Base-by-base conservation (phyloP, 1,284 basidiomycete species). In the Fomitopsis schrenkii region DNA sequence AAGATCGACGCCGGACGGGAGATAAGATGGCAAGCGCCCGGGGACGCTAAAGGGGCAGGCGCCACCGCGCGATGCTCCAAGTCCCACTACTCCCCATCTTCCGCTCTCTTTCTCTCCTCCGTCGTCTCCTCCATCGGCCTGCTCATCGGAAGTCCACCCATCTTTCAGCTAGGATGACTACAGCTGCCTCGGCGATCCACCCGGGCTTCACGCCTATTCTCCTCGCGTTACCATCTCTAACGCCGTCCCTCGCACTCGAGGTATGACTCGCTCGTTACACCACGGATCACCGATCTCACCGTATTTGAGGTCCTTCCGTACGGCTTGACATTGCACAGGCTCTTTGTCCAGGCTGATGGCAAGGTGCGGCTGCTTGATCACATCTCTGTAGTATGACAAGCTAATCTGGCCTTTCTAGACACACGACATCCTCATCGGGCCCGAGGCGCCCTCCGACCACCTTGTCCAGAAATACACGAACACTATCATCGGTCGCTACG, bases 361-460 rank as follows among this genome's bases (percentile, higher is more conserved):
- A 81, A 80, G 72, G 87, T 86, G 66, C 64, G 79, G 69, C 36
- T 44, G 6, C 42, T 56, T 54, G 38, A 53, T 36, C n/a, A 30
- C n/a, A 52, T 38, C 42, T 28, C 44, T 41, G 45, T 53, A 38
- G 9, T 38, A 12, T 17, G 46, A n/a, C 36, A 45, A 12, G 14
- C 38, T 30, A 44, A 58, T 44, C 40, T 33, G 45, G 57, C 17
- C 59, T 40, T 40, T 14, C 3, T 58, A 90, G 86, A 88, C 86
- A 9, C 86, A 90, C 74, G 89, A 91, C 71, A 82, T 91, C 62
- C 81, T 91, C 54, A 79, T 90, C 65, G 89, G 88, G 14, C 88
- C 89, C 35, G 86, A 90, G 75, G 74, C 78, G 36, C 83, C 87
- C 57, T 70, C 79, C 62, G 83, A 80, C 66, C 87, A 90, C 71